Conservation (phyloP, 345 rosid species). For the Clarkia xantiana region DNA sequence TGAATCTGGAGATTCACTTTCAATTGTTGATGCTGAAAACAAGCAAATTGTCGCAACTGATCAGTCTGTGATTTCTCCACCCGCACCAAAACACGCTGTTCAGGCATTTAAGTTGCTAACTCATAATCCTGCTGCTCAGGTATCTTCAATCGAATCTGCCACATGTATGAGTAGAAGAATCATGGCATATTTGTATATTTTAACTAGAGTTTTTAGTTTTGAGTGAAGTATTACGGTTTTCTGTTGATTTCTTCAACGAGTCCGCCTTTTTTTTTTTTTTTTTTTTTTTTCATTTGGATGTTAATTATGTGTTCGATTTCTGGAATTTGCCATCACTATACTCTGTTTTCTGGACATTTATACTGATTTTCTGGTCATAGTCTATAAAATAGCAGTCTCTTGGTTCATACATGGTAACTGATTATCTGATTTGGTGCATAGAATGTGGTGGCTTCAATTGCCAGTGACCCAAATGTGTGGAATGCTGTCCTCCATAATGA, state of each 20-base stretch:
- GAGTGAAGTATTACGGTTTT: no score
- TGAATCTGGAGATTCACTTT: neutral
- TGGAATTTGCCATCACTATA: no score
- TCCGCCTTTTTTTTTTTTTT: no score
- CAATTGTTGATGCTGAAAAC: constrained; percentile 17
- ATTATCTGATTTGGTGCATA: constrained; percentile 8
- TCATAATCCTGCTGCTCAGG: constrained; percentile 53
- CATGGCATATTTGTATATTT: no score
- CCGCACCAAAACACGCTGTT: constrained; percentile 32
- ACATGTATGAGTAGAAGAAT: neutral
- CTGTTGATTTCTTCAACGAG: no score
- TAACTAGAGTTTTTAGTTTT: no score
- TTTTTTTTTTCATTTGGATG: no score
- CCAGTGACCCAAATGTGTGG: constrained; percentile 56
- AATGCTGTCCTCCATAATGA: constrained; percentile 43
- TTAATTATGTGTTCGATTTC: no score
- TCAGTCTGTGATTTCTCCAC: constrained; percentile 9
- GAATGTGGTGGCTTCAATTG: constrained; percentile 65
- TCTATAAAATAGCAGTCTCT: no score
- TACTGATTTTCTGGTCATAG: no score
- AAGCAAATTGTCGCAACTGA: constrained; percentile 8
- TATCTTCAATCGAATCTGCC: neutral
- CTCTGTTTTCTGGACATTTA: no score
- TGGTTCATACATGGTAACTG: no score
- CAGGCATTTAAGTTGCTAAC: constrained; percentile 46